phyloP scores from a whole-genome alignment of 225 moss, liverwort and hornwort species.

The Sphagnum tenellum region DNA sequence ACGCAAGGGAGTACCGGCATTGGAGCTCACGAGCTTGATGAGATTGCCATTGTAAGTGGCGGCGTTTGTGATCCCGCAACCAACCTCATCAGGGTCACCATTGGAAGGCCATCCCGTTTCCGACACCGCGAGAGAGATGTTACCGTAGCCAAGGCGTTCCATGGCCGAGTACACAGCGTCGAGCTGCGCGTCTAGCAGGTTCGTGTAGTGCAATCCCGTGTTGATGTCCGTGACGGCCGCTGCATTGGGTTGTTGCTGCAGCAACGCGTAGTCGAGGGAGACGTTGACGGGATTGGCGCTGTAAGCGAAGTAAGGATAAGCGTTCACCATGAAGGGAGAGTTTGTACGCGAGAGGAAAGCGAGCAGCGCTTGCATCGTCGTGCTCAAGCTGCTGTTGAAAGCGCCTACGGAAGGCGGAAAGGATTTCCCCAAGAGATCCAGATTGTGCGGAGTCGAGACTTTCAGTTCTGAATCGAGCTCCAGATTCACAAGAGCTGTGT shows the following conservation, averaged over 20 bases:
- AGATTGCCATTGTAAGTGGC: constrained; percentile 57
- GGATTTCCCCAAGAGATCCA: constrained; percentile 46
- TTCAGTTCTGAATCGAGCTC: constrained; percentile 43
- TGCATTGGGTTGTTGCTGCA: constrained; percentile 19
- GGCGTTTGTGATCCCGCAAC: constrained; percentile 48
- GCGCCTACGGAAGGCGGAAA: constrained; percentile 56
- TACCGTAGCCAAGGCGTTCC: constrained; percentile 39
- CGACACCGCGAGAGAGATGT: constrained; percentile 41
- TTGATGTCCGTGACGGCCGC: constrained; percentile 35
- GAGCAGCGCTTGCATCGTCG: constrained; percentile 34
- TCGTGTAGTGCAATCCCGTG: constrained; percentile 52
- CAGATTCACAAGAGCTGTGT: constrained; percentile 42
- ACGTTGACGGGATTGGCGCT: constrained; percentile 25
- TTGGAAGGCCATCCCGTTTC: constrained; percentile 81
- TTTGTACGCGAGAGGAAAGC: constrained; percentile 40
- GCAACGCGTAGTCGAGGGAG: constrained; percentile 66
- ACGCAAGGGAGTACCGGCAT: constrained; percentile 48
- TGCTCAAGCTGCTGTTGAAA: constrained; percentile 14
- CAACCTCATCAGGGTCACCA: constrained; percentile 40
- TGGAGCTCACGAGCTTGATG: constrained; percentile 36
- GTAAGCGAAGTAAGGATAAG: constrained; percentile 85
- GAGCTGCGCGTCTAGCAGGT: constrained; percentile 71
- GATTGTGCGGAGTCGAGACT: constrained; percentile 55
- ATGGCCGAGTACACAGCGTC: constrained; percentile 76
- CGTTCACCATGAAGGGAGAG: constrained; percentile 60